Base-by-base conservation (phyloP, 768 basidiomycete genomes). In the Mycena floridula region DNA sequence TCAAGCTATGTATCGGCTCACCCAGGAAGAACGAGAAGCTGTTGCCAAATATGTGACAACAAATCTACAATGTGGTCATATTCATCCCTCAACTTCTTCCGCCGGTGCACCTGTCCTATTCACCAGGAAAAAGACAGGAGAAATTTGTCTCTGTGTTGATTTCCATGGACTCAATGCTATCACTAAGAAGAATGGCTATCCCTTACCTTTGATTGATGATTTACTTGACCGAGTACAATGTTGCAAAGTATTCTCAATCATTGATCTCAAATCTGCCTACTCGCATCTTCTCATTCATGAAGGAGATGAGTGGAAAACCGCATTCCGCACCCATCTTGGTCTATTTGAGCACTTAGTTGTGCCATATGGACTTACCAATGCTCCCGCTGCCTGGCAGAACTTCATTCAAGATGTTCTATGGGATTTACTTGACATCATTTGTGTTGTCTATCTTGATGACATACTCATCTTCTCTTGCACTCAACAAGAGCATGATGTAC, bases 131-230 rank as follows among this genome's bases (percentile, higher is more conserved):
- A 57, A 59, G 46, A 44, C 49, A 21, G 54, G 59, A 15, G 49
- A 43, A 3, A 44, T 59, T 15, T 40, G 51, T 3, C 52, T 61
- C 23, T 63, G 59, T 37, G 45, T 59, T 13, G 44, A 63, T 23
- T 62, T 50, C 24, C 35, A 46, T 16, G 47, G 47, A 37, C 43
- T 51, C 24, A 21, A 49, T 40, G 9, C 28, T 12, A 43, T 50
- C 8, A 67, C 61, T 0, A 59, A 55, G 38, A 67, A 66, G 44
- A 55, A 67, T 26, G 40, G 48, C 0, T 68, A 65, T 26, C 62
- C 62, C 0, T 51, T 68, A 13, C 65, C 64, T 0, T 55, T 65
- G 5, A 49, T 69, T 30, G 16, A 43, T 16, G 60, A 68, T 25
- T 52, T 66, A 0, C 52, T 66, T 12, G 54, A 66, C 37, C 28